Base-by-base conservation (phyloP, 768 basidiomycete species). In the Baorangia bicolor region DNA sequence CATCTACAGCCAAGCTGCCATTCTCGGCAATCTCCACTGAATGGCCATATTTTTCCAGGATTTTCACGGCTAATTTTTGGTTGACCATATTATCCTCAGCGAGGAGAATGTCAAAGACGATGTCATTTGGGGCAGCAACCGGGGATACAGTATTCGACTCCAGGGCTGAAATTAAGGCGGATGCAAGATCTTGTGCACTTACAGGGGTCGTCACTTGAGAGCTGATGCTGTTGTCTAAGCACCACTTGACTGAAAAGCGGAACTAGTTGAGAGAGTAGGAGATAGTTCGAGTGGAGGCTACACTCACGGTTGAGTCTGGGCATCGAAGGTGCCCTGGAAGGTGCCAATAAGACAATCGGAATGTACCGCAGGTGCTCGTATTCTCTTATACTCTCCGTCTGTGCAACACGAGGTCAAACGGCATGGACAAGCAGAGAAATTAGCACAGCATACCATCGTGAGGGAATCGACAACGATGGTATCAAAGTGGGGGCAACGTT, bases 81-180 rank as follows among this genome's bases (percentile, higher is more conserved):
- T 95, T 94, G 51, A 96, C 94, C 62, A 94, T 75, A 65, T 98
- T 98, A 71, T 98, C 97, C 70, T 99, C 97, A 0, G 97, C 97
- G 16, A 99, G 83, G 28, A 99, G 81, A 61, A 99, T 96, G 69
- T 93, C 92, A 73, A 93, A 94, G 4, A 86, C 81, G 25, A 91
- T 81, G 63, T 96, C 92, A 68, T 87, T 95, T 23, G 90, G 88
- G 2, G 87, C 86, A 11, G 90, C 84, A 10, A 92, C 89, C 0
- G 92, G 90, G 57, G 88, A 90, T 60, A 94, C 89, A 21, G 94
- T 94, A 74, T 94, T 95, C 42, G 91, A 91, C 70, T 98, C 97
- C 48, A 99, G 81, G 0, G 97, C 96, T 3, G 94, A 90, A 47
- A 98, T 87, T 33, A 99, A 82, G 8, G 95, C 96, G 30, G 93